Evolutionary conservation across 768 basidiomycete species (phyloP).

Genomic region (Termitomyces sp.): DNA sequence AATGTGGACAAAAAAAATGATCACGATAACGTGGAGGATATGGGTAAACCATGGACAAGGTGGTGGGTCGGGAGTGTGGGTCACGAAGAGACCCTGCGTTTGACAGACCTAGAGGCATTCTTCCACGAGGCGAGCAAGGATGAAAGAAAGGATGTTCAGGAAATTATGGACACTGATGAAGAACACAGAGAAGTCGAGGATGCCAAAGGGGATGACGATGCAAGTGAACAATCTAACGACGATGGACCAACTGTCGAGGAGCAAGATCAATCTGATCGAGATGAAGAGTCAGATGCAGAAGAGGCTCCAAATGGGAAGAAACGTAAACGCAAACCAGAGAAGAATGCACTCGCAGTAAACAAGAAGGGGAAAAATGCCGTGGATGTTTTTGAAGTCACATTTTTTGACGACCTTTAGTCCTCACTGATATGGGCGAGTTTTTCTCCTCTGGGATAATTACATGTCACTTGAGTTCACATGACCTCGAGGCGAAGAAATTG

Average conservation of each 20-base stretch:
- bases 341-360: constrained; percentile 43
- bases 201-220: constrained; percentile 22
- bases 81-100: constrained; percentile 81
- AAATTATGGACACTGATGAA: neutral
- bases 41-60: constrained; percentile 24
- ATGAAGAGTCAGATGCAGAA: constrained; percentile 21
- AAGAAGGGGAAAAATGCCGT: constrained; percentile 60
- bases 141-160: constrained; percentile 2
- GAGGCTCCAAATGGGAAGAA: constrained; percentile 39
- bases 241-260: constrained; percentile 23
- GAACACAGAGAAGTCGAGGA: constrained; percentile 36
- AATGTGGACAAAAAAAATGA: constrained; percentile 12
- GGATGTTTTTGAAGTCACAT: constrained; percentile 49
- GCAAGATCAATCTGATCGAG: constrained; percentile 21
- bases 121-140: constrained; percentile 35
- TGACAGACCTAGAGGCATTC: constrained; percentile 81
- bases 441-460: neutral
- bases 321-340: constrained; percentile 55
- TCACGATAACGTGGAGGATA: constrained; percentile 19
- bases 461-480: neutral
- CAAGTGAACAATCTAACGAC: constrained; percentile 19
- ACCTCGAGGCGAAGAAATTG: too few relatives aligned
- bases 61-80: constrained; percentile 94
- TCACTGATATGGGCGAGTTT: neutral
- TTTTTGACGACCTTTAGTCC: constrained; percentile 63